Base-by-base conservation (phyloP, 2,329 filamentous ascomycete genomes). In the Colletotrichum liriopes region DNA sequence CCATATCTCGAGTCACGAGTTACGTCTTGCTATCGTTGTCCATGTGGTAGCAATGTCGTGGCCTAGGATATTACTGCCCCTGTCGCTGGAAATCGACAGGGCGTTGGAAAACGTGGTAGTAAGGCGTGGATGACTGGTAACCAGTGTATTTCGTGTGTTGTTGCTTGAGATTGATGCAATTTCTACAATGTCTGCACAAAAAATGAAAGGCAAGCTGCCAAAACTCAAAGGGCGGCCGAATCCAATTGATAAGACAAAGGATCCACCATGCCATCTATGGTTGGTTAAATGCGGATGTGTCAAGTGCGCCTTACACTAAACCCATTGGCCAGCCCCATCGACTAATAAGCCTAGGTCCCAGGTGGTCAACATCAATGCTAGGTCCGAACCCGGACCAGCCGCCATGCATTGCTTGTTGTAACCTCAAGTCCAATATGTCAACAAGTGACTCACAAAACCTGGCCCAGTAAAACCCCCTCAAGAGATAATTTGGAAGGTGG, bases 281-380 rank as follows among this genome's bases (percentile, higher is more conserved):
- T 71, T 71, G 63, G 67, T 11, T 14, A 9, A 14, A 18, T 26
- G 3, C 11, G 37, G 4, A 56, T 71, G 63, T 67, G 63, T 71
- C 63, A 71, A 71, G 47, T 67, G 20, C 67, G 67, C 67, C 67
- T 71, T 71, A 62, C 63, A 71, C 63, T 67, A 62, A 32, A 51
- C 39, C 47, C 55, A n/a, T 47, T n/a, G 1, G 51, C 41, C n/a
- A 29, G 51, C 49, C 51, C 58, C 41, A 61, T 56, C 39, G 1
- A 43, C 39, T 41, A 29, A 51, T 39, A 43, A 43, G 39, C 39
- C 55, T 62, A 47, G 7, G 20, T 23, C 8, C 7, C 9, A 26
- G 47, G 47, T 26, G 55, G 54, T 41, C 29, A 62, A 26, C 20
- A 20, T 26, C n/a, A 43, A 43, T 23, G 9, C 14, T 18, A 26